A percentile compares a stretch with the other conserved stretches of the same genome.
phyloP scores from a whole-genome alignment of 331 rosid species.

The Prunus yedoensis region DNA sequence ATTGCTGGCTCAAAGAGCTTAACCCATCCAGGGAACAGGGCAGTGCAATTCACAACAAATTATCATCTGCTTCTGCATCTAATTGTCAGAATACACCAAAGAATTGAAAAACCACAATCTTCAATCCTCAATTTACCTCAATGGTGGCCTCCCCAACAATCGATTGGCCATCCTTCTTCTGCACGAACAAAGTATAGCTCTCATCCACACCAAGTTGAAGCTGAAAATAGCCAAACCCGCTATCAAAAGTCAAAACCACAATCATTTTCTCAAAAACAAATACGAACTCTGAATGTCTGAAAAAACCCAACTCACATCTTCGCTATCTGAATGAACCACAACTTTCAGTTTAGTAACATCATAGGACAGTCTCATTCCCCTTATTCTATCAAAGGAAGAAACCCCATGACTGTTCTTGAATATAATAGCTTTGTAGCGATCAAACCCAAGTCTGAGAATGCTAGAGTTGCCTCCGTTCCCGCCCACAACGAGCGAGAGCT shows the following conservation, averaged over 20 bases:
- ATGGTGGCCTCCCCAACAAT: constrained; percentile 54
- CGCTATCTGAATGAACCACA: constrained; percentile 50
- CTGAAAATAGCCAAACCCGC: constrained; percentile 34
- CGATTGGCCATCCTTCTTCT: constrained; percentile 44
- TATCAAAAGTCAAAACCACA: constrained; percentile 22
- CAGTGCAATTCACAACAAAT: background rate
- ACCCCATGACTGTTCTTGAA: constrained; percentile 50
- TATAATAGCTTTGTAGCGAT: constrained; percentile 63
- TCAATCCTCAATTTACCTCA: constrained; percentile 48
- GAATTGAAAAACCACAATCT: background rate
- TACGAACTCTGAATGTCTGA: background rate
- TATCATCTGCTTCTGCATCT: background rate
- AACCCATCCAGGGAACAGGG: background rate
- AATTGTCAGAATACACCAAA: background rate
- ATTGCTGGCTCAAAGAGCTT: background rate
- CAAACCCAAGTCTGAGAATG: constrained; percentile 57
- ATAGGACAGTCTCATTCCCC: constrained; percentile 34
- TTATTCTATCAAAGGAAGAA: constrained; percentile 31
- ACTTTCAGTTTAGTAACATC: constrained; percentile 57
- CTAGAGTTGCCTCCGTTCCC: constrained; percentile 52
- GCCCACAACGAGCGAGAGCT: constrained; percentile 45
- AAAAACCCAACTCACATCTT: constrained; percentile 47
- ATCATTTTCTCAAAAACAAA: background rate
- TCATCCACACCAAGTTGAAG: constrained; percentile 96
- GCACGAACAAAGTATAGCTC: constrained; percentile 69